Conservation (phyloP, 306 rosid genomes). For the Luffa aegyptiaca region DNA sequence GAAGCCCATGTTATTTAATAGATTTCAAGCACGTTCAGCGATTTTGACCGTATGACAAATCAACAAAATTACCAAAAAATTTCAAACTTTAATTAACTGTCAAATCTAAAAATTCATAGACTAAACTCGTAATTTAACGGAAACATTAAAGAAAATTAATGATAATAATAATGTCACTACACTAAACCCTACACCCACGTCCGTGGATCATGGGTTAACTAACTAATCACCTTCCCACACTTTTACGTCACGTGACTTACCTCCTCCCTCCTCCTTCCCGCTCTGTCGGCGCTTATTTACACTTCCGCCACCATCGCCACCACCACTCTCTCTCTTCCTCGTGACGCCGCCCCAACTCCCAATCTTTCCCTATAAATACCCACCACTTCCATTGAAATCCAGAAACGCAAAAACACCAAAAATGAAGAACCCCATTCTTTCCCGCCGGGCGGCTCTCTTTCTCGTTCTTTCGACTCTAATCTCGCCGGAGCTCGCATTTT, state of each 20-base stretch:
- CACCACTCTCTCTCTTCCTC: conserved; percentile 31
- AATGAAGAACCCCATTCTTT: background rate
- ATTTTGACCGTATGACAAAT: too few species aligned
- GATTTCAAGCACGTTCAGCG: too few species aligned
- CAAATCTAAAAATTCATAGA: too few species aligned
- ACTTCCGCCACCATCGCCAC: conserved; percentile 2
- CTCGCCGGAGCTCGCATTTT: background rate
- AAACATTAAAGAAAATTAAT: too few species aligned
- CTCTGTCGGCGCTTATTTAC: conserved; percentile 17
- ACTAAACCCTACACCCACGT: background rate
- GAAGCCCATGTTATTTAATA: too few species aligned
- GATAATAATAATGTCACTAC: too few species aligned
- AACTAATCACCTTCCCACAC: background rate
- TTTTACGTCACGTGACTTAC: conserved; percentile 17
- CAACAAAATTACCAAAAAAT: too few species aligned
- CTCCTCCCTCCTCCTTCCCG: background rate
- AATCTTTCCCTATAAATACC: conserved; percentile 16
- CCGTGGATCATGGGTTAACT: background rate
- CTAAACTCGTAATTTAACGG: too few species aligned
- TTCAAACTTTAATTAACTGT: too few species aligned
- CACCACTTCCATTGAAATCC: background rate
- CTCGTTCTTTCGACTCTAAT: background rate
- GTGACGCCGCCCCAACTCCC: conserved; percentile 26
- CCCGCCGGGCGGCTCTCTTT: background rate
- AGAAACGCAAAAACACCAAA: background rate